phyloP scores from a whole-genome alignment of 192 early-diverging fungal genomes.

The Geranomyces variabilis region DNA sequence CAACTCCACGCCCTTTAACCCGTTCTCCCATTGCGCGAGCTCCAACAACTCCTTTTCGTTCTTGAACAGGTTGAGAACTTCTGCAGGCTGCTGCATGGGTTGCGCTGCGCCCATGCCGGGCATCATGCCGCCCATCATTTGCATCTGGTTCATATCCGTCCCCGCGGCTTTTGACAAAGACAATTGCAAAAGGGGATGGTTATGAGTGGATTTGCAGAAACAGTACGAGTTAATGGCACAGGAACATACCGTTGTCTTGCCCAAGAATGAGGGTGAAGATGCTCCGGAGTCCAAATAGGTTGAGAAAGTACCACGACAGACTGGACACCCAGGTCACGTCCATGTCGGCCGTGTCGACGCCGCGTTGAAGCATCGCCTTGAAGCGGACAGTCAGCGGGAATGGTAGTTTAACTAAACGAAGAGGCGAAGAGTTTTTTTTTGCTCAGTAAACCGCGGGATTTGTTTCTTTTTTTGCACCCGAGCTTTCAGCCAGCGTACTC shows the following conservation, averaged over 20 bases:
- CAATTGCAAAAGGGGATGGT: no score
- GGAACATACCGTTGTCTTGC: conserved; percentile 73
- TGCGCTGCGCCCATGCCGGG: conserved; percentile 59
- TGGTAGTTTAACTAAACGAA: conserved; percentile 96
- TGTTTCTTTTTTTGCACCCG: no score
- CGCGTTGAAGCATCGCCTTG: conserved; percentile 97
- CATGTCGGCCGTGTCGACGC: conserved; percentile 94
- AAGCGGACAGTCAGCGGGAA: conserved; percentile 96
- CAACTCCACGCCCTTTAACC: conserved; percentile 78
- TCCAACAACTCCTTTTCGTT: conserved; percentile 86
- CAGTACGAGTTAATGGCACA: no score
- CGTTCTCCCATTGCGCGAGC: conserved; percentile 80
- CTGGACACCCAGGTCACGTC: conserved; percentile 98
- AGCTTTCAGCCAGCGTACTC: no score
- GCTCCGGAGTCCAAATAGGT: conserved; percentile 90
- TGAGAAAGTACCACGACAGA: conserved; percentile 98
- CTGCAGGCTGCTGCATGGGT: conserved; percentile 73
- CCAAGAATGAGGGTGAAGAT: conserved; percentile 93
- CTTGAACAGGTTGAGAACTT: conserved; percentile 83
- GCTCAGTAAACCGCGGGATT: no score
- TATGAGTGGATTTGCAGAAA: no score
- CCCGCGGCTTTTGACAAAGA: no score
- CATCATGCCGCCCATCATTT: conserved; percentile 73
- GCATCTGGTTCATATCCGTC: conserved; percentile 88
- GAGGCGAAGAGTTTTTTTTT: no score